These are phyloP conservation scores for Epichloe sibirici DNA, from an alignment of 2,329 filamentous ascomycete genomes.

Conservation along the genomic window DNA sequence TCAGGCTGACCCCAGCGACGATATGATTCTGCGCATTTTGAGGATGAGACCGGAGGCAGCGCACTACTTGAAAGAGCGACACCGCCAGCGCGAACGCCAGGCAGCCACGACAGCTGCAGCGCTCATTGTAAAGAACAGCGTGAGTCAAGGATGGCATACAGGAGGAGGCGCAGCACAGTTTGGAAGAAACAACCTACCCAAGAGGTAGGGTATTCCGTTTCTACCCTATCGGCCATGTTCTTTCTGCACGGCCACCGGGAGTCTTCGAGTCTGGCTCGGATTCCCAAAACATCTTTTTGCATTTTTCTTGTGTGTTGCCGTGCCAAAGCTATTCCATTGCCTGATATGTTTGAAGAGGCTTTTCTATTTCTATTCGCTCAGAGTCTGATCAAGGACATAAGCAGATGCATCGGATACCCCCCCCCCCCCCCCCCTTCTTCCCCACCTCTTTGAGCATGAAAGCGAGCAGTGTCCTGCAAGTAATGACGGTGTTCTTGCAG, in stretches of 20 bases:
- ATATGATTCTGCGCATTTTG: conserved; percentile 92
- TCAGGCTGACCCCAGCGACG: conserved; percentile 91
- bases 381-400: background rate
- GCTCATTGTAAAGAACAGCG: conserved; percentile 87
- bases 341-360: background rate
- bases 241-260: too few relatives aligned
- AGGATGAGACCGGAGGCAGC: conserved; percentile 89
- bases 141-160: conserved; percentile 44
- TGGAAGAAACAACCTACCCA: conserved; percentile 33
- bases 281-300: background rate
- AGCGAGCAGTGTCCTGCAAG: background rate
- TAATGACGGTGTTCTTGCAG: background rate
- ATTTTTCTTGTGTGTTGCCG: background rate
- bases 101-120: conserved; percentile 84
- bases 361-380: background rate
- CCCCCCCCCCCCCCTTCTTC: too few relatives aligned
- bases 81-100: conserved; percentile 85
- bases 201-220: conserved; percentile 22
- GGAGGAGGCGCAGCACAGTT: conserved; percentile 26
- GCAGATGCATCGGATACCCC: background rate
- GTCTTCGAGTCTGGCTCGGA: background rate
- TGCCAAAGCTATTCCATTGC: background rate
- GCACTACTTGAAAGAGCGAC: conserved; percentile 77
- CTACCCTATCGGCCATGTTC: too few relatives aligned
- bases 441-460: background rate